Evolutionary conservation across 75 land plant species (phyloP).

Genomic region (Picea glauca): DNA sequence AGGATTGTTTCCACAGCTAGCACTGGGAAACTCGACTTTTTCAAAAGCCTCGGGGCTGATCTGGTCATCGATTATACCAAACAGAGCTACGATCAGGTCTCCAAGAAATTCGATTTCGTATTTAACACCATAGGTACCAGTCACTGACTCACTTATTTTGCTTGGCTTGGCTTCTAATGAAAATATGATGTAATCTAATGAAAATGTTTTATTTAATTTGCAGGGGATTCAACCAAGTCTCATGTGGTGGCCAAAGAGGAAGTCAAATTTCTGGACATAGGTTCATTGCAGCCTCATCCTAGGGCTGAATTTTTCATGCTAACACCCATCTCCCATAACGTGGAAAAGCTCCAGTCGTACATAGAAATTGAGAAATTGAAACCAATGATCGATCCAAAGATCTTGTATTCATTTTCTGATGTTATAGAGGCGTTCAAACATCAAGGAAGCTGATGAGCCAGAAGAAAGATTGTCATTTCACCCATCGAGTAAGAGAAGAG

Average conservation of each 20-base stretch:
- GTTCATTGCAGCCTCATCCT: slow-evolving; percentile 39
- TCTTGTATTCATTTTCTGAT: slow-evolving; percentile 27
- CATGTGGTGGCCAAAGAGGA: slow-evolving; percentile 42
- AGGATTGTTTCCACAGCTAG: slow-evolving; percentile 41
- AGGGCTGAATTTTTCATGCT: slow-evolving; percentile 1
- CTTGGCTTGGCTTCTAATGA: too few species aligned
- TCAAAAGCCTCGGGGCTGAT: slow-evolving; percentile 49
- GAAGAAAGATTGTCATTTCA: slow-evolving; percentile 45
- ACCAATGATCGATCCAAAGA: slow-evolving; percentile 45
- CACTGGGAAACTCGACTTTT: slow-evolving; percentile 38
- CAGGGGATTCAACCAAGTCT: slow-evolving; percentile 41
- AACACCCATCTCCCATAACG: slow-evolving; percentile 13
- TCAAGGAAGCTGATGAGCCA: slow-evolving; percentile 37
- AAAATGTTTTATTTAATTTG: neutral
- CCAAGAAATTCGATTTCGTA: slow-evolving; percentile 47
- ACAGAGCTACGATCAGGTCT: slow-evolving; percentile 28
- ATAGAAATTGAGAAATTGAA: slow-evolving; percentile 40
- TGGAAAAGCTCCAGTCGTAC: slow-evolving; percentile 29
- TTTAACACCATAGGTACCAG: slow-evolving; percentile 43
- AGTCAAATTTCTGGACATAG: slow-evolving; percentile 30
- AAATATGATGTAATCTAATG: neutral
- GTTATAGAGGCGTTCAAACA: slow-evolving; percentile 39
- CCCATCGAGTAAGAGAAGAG: neutral
- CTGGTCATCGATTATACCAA: slow-evolving; percentile 46
- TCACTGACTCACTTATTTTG: neutral